These are phyloP conservation scores for Microdochium nivale DNA, from an alignment of 2,329 filamentous ascomycete species.

Conservation along the genomic window DNA sequence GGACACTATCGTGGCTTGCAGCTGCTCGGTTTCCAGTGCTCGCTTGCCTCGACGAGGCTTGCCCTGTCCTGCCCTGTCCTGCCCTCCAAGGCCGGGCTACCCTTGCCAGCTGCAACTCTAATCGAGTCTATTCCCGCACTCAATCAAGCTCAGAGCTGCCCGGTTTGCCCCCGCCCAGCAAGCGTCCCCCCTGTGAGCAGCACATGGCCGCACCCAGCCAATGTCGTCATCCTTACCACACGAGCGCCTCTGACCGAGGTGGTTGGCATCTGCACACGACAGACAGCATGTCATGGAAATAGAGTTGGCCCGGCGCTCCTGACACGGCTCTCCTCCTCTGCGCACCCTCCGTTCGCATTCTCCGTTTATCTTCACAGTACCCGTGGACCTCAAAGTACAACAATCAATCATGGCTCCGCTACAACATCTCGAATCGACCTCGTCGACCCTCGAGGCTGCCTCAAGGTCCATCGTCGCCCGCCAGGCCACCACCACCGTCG, in stretches of 20 bases:
- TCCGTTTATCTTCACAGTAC: too few species aligned
- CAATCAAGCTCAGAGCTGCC: too few species aligned
- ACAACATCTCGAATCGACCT: not conserved
- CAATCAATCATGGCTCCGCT: not conserved
- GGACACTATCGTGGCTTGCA: too few species aligned
- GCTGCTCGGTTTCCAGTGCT: too few species aligned
- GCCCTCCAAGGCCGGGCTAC: not conserved
- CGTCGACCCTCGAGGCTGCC: not conserved
- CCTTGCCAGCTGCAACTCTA: conserved; percentile 1
- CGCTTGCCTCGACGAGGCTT: too few species aligned
- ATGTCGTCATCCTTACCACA: not conserved
- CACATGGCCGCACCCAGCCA: too few species aligned
- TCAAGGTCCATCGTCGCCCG: conserved; percentile 12
- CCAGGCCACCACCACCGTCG: conserved; percentile 17
- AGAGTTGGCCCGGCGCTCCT: not conserved
- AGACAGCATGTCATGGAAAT: not conserved
- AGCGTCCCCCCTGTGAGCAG: too few species aligned
- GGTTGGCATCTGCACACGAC: too few species aligned
- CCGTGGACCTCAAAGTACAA: not conserved
- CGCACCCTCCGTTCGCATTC: too few species aligned
- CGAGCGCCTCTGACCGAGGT: too few species aligned
- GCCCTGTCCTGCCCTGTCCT: not conserved
- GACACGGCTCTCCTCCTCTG: too few species aligned
- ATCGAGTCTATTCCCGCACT: not conserved
- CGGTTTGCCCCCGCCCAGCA: not conserved